Base-by-base conservation (phyloP, 768 basidiomycete genomes). In the Glaciozyma martinii region DNA sequence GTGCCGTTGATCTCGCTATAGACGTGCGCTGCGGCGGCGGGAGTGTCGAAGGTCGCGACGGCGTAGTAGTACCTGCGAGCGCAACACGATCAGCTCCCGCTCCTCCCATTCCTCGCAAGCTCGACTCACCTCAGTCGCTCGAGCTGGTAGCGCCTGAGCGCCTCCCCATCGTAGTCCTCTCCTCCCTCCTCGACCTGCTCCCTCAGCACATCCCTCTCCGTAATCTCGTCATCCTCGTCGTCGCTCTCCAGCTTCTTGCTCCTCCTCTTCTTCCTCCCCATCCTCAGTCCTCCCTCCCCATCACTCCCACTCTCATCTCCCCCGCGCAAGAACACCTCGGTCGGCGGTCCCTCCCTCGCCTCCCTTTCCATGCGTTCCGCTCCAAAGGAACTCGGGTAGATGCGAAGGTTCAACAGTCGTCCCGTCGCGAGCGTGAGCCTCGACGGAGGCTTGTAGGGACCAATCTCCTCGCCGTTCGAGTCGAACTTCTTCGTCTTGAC, bases 351-450 rank as follows among this genome's bases (percentile, higher is more conserved):
- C 75, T 94, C 89, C 66, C 79, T 82, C 72, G 95, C 92, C 76
- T 98, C 95, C 53, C 81, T 81, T 49, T 82, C 85, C 83, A 98
- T 83, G 47, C 91, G 81, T 75, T 85, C 84, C 75, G 87, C 89
- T 18, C 94, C 94, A 76, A 97, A 98, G 71, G 91, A 83, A 71
- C 88, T 90, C n/a, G 90, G 90, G 74, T 92, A 97, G 23, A 98
- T 82, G 46, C 84, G 82, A 2, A 98, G 88, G 66, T 81, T 85
- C 42, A 87, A 75, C 16, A 98, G 81, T 60, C 80, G 83, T 3
- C 92, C 91, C 40, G 81, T 81, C 5, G 77, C 80, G 27, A 84
- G 76, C 37, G 71, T 77, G 12, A 75, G 54, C 72, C 40, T 72
- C 5, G 65, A 59, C 13, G 65, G 44, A 6, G 61, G 59, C 60